Percentiles rank a stretch among this genome's conserved stretches.
These are phyloP conservation scores for Aspergillus fijiensis DNA, from an alignment of 2,329 filamentous ascomycete genomes.

Conservation along the genomic window DNA sequence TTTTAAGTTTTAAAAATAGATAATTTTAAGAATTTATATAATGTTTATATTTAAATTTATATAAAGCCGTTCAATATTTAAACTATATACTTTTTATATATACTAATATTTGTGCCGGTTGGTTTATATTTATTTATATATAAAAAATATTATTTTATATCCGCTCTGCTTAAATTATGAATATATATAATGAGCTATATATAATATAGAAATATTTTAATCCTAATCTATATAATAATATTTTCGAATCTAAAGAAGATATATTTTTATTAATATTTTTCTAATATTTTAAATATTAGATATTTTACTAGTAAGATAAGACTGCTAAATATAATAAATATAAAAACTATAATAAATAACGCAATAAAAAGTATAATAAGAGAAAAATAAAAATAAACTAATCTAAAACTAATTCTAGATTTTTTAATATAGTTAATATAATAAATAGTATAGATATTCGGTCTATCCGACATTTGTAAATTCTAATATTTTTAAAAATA, in stretches of 20 bases:
- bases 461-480: too few species aligned
- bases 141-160: neutral
- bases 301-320: neutral
- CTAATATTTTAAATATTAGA: neutral
- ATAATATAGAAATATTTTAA: neutral
- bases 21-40: too few species aligned
- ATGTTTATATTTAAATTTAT: too few species aligned
- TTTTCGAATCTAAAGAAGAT: neutral
- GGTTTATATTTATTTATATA: neutral
- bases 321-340: neutral
- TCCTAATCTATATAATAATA: neutral
- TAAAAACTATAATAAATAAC: neutral
- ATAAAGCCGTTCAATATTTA: too few species aligned
- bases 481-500: too few species aligned
- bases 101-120: too few species aligned
- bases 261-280: neutral
- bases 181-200: neutral
- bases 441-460: too few species aligned
- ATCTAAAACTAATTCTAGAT: neutral
- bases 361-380: neutral
- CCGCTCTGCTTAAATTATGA: neutral
- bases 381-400: neutral
- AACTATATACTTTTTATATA: too few species aligned
- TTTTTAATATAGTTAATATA: too few species aligned
- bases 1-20: too few species aligned